These are phyloP conservation scores for Casuarina cunninghamiana DNA, from an alignment of 306 rosid genomes.

Conservation along the genomic window DNA sequence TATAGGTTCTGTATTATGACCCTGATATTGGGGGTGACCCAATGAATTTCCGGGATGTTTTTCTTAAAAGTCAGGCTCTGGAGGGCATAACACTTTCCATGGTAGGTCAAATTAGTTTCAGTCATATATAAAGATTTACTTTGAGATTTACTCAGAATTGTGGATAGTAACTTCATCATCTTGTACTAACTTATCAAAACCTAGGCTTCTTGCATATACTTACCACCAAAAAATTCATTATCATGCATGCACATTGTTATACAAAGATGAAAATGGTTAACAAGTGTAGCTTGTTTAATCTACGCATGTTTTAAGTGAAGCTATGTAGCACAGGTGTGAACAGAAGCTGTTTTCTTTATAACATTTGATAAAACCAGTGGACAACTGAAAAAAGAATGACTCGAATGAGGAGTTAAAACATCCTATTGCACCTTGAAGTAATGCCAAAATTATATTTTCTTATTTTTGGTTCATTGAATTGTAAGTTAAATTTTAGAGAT, in stretches of 20 bases:
- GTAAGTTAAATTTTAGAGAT: neutral
- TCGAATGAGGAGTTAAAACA: neutral
- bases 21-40: slow-evolving; percentile 86
- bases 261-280: neutral
- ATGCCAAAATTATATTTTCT: neutral
- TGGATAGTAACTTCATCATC: neutral
- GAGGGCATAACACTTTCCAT: slow-evolving; percentile 91
- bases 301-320: neutral
- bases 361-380: neutral
- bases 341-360: neutral
- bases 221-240: neutral
- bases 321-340: neutral
- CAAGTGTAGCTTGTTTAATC: neutral
- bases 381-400: neutral
- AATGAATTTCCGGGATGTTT: slow-evolving; percentile 79
- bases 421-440: neutral
- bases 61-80: slow-evolving; percentile 95
- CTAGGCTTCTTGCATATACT: neutral
- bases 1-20: slow-evolving; percentile 77
- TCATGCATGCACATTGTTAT: neutral
- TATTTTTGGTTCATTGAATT: neutral
- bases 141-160: neutral
- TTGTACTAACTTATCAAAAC: neutral
- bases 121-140: slow-evolving; percentile 17
- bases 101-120: slow-evolving; percentile 52